phyloP scores from a whole-genome alignment of 148 eudicot species.

The Amaranthus palmeri region DNA sequence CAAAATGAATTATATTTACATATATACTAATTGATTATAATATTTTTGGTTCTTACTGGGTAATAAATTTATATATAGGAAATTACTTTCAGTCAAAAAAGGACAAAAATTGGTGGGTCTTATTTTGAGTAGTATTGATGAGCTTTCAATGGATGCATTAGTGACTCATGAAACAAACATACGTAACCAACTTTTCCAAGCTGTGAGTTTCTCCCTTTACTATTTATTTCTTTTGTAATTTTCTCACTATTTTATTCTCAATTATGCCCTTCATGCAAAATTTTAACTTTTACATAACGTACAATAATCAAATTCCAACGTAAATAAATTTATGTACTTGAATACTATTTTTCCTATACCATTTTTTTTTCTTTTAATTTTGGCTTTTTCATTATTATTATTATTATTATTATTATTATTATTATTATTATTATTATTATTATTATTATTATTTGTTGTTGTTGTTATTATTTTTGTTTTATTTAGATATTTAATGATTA shows the following conservation, averaged over 20 bases:
- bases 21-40: not conserved
- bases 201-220: conserved; percentile 36
- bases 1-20: not conserved
- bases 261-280: not conserved
- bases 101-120: conserved; percentile 30
- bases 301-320: too few species aligned
- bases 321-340: not conserved
- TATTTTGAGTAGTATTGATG: conserved; percentile 43
- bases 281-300: too few species aligned
- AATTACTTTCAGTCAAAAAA: conserved; percentile 20
- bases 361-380: not conserved
- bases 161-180: conserved; percentile 53
- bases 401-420: not conserved
- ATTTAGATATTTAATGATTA: not conserved
- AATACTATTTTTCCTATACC: not conserved
- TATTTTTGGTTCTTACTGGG: not conserved
- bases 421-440: too few species aligned
- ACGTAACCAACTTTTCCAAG: conserved; percentile 35
- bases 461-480: not conserved
- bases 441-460: not conserved
- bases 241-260: not conserved
- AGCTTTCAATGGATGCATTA: conserved; percentile 55
- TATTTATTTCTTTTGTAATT: not conserved
- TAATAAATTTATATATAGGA: not conserved
- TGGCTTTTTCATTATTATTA: not conserved